Conservation (phyloP, 2,329 filamentous ascomycete genomes). For the Diaporthe velutina region DNA sequence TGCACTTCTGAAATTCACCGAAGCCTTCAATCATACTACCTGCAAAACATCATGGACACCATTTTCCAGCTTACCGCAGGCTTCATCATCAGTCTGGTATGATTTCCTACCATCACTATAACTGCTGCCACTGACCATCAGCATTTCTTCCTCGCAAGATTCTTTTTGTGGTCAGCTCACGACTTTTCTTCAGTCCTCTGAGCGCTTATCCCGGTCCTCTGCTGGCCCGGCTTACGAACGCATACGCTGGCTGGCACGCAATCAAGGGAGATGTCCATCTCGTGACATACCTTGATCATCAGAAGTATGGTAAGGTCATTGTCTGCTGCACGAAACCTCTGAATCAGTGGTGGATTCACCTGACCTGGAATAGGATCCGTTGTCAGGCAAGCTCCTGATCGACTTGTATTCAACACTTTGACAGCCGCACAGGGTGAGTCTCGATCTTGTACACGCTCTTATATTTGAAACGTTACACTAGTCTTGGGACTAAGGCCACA, state of each 20-base stretch:
- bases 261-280: conserved; percentile 8
- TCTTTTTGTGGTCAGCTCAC: not conserved
- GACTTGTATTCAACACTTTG: not conserved
- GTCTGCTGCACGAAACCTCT: not conserved
- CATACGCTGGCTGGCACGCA: not conserved
- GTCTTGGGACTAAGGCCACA: not conserved
- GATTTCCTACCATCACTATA: not conserved
- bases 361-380: not conserved
- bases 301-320: conserved; percentile 8
- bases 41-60: not conserved
- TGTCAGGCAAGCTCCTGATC: not conserved
- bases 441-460: not conserved
- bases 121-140: not conserved
- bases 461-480: not conserved
- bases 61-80: not conserved
- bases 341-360: not conserved
- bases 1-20: not conserved
- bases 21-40: not conserved
- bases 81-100: not conserved
- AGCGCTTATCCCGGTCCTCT: not conserved
- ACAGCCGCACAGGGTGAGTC: not conserved
- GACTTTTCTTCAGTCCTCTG: not conserved
- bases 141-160: not conserved
- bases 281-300: conserved; percentile 6
- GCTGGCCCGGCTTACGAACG: not conserved